Conservation (phyloP, 495 filamentous ascomycete species). For the Hyphodiscus hymeniophilus region DNA sequence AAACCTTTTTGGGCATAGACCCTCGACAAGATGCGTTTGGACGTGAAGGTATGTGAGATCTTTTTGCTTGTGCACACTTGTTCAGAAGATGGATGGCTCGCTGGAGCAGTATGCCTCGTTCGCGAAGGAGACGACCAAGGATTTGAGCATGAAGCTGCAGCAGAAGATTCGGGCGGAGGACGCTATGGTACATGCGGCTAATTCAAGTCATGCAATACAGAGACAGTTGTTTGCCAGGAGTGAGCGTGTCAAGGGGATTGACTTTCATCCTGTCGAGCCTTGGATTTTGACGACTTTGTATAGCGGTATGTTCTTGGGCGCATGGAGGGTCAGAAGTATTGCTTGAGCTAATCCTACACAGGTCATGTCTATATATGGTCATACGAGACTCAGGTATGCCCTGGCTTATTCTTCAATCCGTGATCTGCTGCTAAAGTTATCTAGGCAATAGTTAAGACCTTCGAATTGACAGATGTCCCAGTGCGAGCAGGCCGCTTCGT, state of each 20-base stretch:
- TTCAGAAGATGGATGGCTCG: not conserved
- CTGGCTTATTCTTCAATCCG: not conserved
- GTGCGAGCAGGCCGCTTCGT: constrained; percentile 95
- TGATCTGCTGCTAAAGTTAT: constrained; percentile 12
- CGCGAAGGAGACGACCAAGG: not conserved
- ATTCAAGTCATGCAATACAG: constrained; percentile 34
- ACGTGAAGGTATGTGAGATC: constrained; percentile 70
- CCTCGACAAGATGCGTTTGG: constrained; percentile 69
- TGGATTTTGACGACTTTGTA: constrained; percentile 97
- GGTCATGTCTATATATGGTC: constrained; percentile 99
- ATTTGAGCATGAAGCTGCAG: constrained; percentile 7
- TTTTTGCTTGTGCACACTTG: not conserved
- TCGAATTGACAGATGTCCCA: constrained; percentile 98
- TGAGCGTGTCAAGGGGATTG: constrained; percentile 94
- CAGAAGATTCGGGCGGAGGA: constrained; percentile 13
- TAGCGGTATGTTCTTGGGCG: constrained; percentile 57
- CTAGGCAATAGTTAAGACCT: constrained; percentile 91
- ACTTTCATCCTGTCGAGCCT: constrained; percentile 93
- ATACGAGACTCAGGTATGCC: constrained; percentile 77
- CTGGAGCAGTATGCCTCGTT: not conserved
- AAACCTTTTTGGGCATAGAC: constrained; percentile 6
- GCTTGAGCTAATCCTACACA: constrained; percentile 26
- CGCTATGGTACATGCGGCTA: constrained; percentile 17
- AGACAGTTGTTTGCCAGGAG: constrained; percentile 75
- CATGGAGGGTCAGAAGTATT: constrained; percentile 7